Conservation (phyloP, 2,329 filamentous ascomycete genomes). For the Colletotrichum noveboracense region DNA sequence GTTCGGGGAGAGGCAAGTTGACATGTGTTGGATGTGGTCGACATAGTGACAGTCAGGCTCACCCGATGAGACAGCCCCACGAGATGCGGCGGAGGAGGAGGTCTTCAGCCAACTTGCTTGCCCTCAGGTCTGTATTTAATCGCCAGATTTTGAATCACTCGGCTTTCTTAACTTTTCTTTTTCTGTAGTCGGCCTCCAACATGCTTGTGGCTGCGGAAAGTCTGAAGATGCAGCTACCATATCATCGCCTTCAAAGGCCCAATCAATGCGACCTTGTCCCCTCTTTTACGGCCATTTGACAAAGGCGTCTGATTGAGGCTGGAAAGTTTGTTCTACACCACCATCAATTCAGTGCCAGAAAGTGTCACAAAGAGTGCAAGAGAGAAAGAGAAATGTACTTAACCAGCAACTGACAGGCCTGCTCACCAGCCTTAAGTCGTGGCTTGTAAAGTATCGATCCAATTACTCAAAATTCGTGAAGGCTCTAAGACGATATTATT, state of each 20-base stretch:
- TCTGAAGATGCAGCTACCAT: neutral
- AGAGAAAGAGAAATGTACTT: neutral
- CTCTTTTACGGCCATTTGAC: neutral
- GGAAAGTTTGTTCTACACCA: neutral
- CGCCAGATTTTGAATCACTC: neutral
- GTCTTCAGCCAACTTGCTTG: neutral
- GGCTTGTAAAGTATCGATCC: neutral
- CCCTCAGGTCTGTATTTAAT: neutral
- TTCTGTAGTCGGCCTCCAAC: neutral
- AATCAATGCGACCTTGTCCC: neutral
- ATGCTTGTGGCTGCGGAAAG: neutral
- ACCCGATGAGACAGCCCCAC: neutral
- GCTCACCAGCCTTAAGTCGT: neutral
- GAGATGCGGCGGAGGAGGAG: neutral
- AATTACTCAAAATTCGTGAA: no score
- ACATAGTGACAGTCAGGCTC: neutral
- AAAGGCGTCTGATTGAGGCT: neutral
- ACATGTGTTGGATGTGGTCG: neutral
- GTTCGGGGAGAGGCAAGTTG: neutral
- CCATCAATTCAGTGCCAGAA: neutral
- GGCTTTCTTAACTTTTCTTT: neutral
- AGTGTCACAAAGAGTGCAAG: neutral
- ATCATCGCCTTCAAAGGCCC: neutral
- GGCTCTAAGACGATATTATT: no score
- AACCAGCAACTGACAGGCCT: neutral